Evolutionary conservation across 2,329 filamentous ascomycete genomes (phyloP).

Genomic region (Aureobasidium sp.): DNA sequence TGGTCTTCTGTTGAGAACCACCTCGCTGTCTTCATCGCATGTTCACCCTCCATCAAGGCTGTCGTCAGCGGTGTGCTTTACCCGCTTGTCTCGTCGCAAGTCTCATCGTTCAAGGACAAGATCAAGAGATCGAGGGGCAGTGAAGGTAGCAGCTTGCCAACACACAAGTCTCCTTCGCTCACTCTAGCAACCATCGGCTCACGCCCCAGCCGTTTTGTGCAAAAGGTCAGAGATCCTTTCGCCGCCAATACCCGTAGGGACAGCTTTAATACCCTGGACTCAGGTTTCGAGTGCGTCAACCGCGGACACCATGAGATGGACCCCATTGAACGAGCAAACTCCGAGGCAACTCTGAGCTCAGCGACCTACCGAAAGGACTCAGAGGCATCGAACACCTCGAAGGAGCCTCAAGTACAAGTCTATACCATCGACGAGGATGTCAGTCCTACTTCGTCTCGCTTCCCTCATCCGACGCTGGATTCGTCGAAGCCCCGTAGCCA

Average conservation of each 20-base stretch:
- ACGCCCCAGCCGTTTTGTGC: constrained; percentile 8
- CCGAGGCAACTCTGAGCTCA: constrained; percentile 2
- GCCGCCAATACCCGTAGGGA: constrained; percentile 4
- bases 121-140: constrained; percentile 8
- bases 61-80: constrained; percentile 13
- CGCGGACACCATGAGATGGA: constrained; percentile 8
- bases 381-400: constrained; percentile 8
- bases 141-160: constrained; percentile 3
- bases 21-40: constrained; percentile 31
- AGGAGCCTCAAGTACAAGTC: constrained; percentile 7
- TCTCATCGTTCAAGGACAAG: constrained; percentile 13
- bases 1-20: constrained; percentile 33
- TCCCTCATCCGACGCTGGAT: constrained; percentile 8
- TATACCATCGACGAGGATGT: constrained; percentile 4
- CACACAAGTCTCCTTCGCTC: constrained; percentile 11
- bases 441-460: constrained; percentile 3
- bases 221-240: constrained; percentile 14
- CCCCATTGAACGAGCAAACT: constrained; percentile 6
- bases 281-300: constrained; percentile 14
- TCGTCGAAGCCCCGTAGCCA: constrained; percentile 10
- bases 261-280: constrained; percentile 15
- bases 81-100: constrained; percentile 7
- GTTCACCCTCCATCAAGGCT: constrained; percentile 29
- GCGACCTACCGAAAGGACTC: constrained; percentile 6
- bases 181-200: constrained; percentile 11